These are phyloP conservation scores for Candida piceae DNA, from an alignment of 805 yeast species.

Conservation along the genomic window DNA sequence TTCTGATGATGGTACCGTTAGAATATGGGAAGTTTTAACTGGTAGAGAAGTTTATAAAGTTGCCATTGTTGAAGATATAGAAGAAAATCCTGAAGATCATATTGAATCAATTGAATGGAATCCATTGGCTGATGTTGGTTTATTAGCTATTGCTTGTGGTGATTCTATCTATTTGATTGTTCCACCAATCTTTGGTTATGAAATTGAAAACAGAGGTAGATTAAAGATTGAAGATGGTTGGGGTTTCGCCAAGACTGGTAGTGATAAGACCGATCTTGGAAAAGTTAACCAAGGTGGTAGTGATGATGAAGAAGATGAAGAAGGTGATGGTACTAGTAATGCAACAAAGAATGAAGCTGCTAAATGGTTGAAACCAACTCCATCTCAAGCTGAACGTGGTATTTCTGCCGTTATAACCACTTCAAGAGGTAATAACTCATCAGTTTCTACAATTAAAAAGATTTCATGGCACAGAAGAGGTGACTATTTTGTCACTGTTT, in stretches of 20 bases:
- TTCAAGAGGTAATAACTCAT: conserved; percentile 30
- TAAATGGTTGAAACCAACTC: conserved; percentile 78
- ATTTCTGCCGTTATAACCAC: conserved; percentile 67
- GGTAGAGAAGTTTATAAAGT: conserved; percentile 86
- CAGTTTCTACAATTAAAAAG: conserved; percentile 64
- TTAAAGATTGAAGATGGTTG: conserved; percentile 83
- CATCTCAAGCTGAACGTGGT: conserved; percentile 56
- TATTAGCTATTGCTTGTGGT: conserved; percentile 81
- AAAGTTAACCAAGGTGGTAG: conserved; percentile 38
- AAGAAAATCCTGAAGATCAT: conserved; percentile 63
- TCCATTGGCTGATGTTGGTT: conserved; percentile 69
- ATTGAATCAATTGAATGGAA: conserved; percentile 86
- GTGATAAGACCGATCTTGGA: conserved; percentile 21
- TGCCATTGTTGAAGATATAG: conserved; percentile 39
- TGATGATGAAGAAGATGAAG: conserved; percentile 31
- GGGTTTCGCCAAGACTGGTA: conserved; percentile 59
- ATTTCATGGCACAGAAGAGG: conserved; percentile 96
- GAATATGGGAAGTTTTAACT: conserved; percentile 94
- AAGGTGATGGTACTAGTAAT: conserved; percentile 16
- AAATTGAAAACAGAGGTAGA: conserved; percentile 75
- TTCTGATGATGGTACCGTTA: conserved; percentile 91
- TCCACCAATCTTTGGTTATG: conserved; percentile 90
- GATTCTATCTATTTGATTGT: conserved; percentile 72
- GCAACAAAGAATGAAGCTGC: conserved; percentile 48
- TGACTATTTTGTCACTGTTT: conserved; percentile 92